phyloP scores from a whole-genome alignment of 2,329 filamentous ascomycete species.

The Phialemoniopsis sp. region DNA sequence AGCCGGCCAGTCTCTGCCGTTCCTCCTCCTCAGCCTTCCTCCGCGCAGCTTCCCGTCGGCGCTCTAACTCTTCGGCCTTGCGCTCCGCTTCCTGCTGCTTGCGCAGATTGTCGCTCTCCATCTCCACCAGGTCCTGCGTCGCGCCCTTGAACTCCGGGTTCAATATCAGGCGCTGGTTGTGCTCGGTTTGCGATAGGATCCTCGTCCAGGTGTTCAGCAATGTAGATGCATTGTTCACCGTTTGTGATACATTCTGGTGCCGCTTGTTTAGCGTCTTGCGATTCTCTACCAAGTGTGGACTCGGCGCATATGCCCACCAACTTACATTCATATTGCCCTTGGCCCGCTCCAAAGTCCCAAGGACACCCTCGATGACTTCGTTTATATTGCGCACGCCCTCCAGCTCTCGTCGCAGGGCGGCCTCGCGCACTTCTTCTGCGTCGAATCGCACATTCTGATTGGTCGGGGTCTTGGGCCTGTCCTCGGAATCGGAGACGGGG shows the following conservation, averaged over 20 bases:
- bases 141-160: conserved; percentile 89
- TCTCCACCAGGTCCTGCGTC: conserved; percentile 77
- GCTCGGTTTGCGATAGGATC: conserved; percentile 94
- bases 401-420: conserved; percentile 71
- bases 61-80: conserved; percentile 72
- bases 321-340: conserved; percentile 72
- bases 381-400: conserved; percentile 84
- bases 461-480: conserved; percentile 26
- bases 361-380: conserved; percentile 74
- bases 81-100: conserved; percentile 76
- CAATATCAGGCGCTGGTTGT: conserved; percentile 89
- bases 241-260: conserved; percentile 73
- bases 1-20: conserved; percentile 33
- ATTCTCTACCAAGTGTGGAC: too few species aligned
- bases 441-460: conserved; percentile 48
- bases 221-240: conserved; percentile 81
- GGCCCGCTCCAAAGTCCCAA: conserved; percentile 66
- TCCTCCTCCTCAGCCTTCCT: conserved; percentile 61
- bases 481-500: conserved; percentile 40
- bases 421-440: conserved; percentile 65
- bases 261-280: conserved; percentile 5
- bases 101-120: conserved; percentile 73
- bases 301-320: too few species aligned
- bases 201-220: conserved; percentile 94
- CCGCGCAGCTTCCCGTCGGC: conserved; percentile 67